Evolutionary conservation across 495 filamentous ascomycete species (phyloP).

Genomic region (Aspergillus wentii): DNA sequence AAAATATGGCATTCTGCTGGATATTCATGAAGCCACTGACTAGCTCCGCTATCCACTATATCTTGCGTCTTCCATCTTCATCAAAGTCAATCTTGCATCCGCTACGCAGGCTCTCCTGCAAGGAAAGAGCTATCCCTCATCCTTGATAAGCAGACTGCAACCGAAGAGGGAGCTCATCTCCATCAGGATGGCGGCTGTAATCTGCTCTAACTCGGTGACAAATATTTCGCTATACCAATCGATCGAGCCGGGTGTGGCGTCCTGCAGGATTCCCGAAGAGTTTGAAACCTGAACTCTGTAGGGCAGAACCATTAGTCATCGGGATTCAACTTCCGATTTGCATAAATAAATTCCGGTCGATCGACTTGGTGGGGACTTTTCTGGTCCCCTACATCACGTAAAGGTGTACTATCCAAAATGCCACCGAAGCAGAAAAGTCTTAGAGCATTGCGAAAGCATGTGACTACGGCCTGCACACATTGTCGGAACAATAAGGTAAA

Average conservation of each 20-base stretch:
- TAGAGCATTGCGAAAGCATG: too few species aligned
- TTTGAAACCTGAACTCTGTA: constrained; percentile 1
- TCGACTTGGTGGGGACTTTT: too few species aligned
- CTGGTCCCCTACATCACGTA: too few species aligned
- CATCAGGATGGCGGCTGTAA: constrained; percentile 39
- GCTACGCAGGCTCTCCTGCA: constrained; percentile 44
- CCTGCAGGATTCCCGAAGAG: constrained; percentile 1
- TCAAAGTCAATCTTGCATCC: constrained; percentile 46
- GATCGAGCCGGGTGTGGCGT: constrained; percentile 1
- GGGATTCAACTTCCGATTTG: too few species aligned
- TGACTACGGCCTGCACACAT: constrained; percentile 20
- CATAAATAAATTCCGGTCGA: too few species aligned
- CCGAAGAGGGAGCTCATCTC: constrained; percentile 37
- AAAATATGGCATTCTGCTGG: too few species aligned
- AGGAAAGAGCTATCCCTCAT: constrained; percentile 43
- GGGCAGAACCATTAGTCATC: too few species aligned
- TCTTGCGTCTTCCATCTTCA: too few species aligned
- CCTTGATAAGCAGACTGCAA: constrained; percentile 43
- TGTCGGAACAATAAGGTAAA: constrained; percentile 29
- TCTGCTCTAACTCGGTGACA: constrained; percentile 17
- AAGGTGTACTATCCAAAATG: too few species aligned
- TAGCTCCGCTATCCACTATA: too few species aligned
- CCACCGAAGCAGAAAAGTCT: too few species aligned
- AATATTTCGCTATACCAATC: constrained; percentile 12
- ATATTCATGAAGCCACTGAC: too few species aligned